These are phyloP conservation scores for Wallemia hederae DNA, from an alignment of 1,284 basidiomycete species.

Conservation along the genomic window DNA sequence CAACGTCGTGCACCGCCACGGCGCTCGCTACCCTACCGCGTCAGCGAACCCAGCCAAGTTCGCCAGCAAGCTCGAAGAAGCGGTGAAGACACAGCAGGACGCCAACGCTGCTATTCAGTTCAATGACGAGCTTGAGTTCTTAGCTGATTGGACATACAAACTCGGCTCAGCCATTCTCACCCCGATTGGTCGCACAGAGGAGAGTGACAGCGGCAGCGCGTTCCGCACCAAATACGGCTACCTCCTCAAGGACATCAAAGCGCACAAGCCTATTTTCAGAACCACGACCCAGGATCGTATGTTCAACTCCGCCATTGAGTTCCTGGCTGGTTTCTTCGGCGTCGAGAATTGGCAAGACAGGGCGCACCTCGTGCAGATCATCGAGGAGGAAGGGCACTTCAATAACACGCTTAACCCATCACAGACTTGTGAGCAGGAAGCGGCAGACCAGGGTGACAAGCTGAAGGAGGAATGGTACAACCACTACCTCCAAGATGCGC, in stretches of 20 bases:
- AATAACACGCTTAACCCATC: slow-evolving; percentile 22
- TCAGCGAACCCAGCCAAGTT: slow-evolving; percentile 11
- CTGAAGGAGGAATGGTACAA: not conserved
- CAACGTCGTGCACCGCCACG: slow-evolving; percentile 12
- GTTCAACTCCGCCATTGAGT: slow-evolving; percentile 11
- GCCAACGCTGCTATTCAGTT: slow-evolving; percentile 1
- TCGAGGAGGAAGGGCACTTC: slow-evolving; percentile 18
- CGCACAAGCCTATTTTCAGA: slow-evolving; percentile 18
- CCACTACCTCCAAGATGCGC: slow-evolving; percentile 38
- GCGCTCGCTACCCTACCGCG: slow-evolving; percentile 16
- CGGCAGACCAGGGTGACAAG: not conserved
- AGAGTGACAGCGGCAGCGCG: not conserved
- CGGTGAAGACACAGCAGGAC: not conserved
- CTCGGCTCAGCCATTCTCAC: slow-evolving; percentile 12
- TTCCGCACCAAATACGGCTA: slow-evolving; percentile 17
- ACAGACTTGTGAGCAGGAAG: not conserved
- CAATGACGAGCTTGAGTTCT: slow-evolving; percentile 17
- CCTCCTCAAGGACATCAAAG: slow-evolving; percentile 14
- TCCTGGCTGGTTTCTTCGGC: slow-evolving; percentile 16
- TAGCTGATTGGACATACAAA: slow-evolving; percentile 21
- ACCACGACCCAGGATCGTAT: slow-evolving; percentile 20
- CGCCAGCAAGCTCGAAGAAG: slow-evolving; percentile 11
- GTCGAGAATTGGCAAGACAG: slow-evolving; percentile 17
- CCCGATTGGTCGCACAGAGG: not conserved
- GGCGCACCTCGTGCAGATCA: slow-evolving; percentile 17